Conservation (phyloP, 164 flowering plant genomes). For the Buxus sempervirens region DNA sequence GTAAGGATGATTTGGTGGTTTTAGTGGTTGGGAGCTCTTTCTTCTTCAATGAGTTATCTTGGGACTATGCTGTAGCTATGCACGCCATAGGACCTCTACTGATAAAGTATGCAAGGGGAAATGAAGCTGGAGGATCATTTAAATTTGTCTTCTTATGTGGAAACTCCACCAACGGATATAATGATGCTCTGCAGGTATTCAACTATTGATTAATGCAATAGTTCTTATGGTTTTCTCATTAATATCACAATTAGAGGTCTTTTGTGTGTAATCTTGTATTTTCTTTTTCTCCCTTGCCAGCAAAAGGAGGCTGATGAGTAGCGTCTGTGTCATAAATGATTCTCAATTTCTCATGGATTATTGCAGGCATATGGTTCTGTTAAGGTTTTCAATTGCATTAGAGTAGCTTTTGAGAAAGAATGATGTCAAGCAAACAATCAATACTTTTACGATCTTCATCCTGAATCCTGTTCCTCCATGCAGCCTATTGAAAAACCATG, state of each 20-base stretch:
- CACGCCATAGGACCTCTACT: conserved; percentile 72
- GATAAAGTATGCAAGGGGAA: conserved; percentile 48
- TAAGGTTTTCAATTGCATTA: neutral
- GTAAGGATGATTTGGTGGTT: conserved; percentile 65
- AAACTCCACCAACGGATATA: conserved; percentile 64
- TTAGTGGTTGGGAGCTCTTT: conserved; percentile 78
- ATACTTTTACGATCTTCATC: too few relatives aligned
- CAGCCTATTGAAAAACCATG: too few relatives aligned
- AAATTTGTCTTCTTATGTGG: conserved; percentile 82
- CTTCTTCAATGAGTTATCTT: conserved; percentile 69
- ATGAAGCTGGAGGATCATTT: conserved; percentile 42
- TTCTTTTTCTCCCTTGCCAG: too few relatives aligned
- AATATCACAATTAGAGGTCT: neutral
- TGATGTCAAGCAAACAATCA: too few relatives aligned
- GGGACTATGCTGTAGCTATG: conserved; percentile 86
- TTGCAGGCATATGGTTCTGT: neutral
- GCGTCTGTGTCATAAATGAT: neutral
- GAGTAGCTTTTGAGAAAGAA: neutral
- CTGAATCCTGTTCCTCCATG: too few relatives aligned
- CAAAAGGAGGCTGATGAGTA: neutral
- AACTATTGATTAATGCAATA: conserved; percentile 2
- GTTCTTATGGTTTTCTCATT: neutral
- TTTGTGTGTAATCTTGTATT: too few relatives aligned
- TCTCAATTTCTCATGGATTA: neutral
- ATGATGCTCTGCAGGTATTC: conserved; percentile 73